Base-by-base conservation (phyloP, 176 grass and related monocot genomes). In the Oropetium thomaeum region DNA sequence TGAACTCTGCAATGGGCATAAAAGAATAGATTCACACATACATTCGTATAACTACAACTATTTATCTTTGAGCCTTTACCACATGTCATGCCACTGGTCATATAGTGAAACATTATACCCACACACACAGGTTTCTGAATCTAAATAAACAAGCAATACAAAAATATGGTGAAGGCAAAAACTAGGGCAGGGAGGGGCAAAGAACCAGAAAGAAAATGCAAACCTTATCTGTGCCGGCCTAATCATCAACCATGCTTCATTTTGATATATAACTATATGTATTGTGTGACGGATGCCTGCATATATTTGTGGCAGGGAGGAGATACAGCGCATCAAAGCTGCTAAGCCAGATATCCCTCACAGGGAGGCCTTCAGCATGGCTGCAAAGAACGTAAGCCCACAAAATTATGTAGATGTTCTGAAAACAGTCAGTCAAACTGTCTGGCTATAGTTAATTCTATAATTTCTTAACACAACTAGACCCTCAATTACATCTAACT, bases 321-420 rank as follows among this genome's bases (percentile, higher is more conserved):
- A 97, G 83, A 97, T 97, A 87, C 91, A 97, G 67, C 86, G 95
- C 72, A 97, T 97, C 71, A 97, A 97, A 94, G 88, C 95, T 58
- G 86, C 86, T 7, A 91, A 89, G 53, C 95, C 95, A 80, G 91
- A 93, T 61, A 97, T 94, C 55, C 95, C 91, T 81, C 95, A 97
- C 70, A 87, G 95, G 79, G 95, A 97, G 79, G 95, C 95, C 74
- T 97, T 97, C 81, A 97, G 95, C 89, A 97, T 92, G 91, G 91
- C 95, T 67, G 91, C 95, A 42, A 97, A 97, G 86, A 97, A 97
- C 76, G 95, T 97, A 92, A 89, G 87, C 34, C 27, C 27, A 31
- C 28, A 17, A 31, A 6, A 16, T 30, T 31, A 4, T 60, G 1
- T 31, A 23, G 20, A 31, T 17, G 4, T 60, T 60, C 58, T 60